Evolutionary conservation across 768 basidiomycete genomes (phyloP).

Genomic region (Sistotremastrum niveocremeum): DNA sequence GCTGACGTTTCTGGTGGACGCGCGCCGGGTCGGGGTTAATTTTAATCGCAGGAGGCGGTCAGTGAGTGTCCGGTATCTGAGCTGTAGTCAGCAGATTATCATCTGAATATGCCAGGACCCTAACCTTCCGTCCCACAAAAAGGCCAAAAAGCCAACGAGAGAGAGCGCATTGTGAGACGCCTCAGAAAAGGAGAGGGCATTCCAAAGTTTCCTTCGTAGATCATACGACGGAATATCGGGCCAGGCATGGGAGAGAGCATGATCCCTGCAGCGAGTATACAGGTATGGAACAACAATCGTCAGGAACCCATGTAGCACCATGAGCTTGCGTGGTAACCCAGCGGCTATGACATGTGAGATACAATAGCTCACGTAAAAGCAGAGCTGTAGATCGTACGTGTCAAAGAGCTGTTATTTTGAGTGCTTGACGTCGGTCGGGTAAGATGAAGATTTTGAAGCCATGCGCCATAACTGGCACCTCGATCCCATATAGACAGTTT

Average conservation of each 20-base stretch:
- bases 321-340: conserved; percentile 44
- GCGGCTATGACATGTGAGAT: conserved; percentile 30
- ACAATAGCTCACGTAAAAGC: background rate
- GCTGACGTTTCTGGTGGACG: conserved; percentile 72
- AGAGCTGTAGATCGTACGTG: conserved; percentile 9
- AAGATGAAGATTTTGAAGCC: conserved; percentile 55
- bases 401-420: too few relatives aligned
- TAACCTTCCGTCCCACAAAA: conserved; percentile 79
- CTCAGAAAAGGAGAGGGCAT: conserved; percentile 49
- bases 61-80: conserved; percentile 72
- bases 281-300: conserved; percentile 72
- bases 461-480: conserved; percentile 73
- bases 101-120: conserved; percentile 11
- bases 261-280: conserved; percentile 53
- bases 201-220: conserved; percentile 61
- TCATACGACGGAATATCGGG: conserved; percentile 81
- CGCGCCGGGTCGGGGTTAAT: conserved; percentile 55
- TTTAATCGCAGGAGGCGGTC: conserved; percentile 68
- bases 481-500: conserved; percentile 73
- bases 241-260: conserved; percentile 79
- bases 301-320: conserved; percentile 55
- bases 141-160: conserved; percentile 66
- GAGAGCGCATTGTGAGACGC: conserved; percentile 47
- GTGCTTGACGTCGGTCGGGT: too few relatives aligned
- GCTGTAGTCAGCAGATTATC: background rate